phyloP scores from a whole-genome alignment of 208 protist species.

The Crithidia fasciculata region DNA sequence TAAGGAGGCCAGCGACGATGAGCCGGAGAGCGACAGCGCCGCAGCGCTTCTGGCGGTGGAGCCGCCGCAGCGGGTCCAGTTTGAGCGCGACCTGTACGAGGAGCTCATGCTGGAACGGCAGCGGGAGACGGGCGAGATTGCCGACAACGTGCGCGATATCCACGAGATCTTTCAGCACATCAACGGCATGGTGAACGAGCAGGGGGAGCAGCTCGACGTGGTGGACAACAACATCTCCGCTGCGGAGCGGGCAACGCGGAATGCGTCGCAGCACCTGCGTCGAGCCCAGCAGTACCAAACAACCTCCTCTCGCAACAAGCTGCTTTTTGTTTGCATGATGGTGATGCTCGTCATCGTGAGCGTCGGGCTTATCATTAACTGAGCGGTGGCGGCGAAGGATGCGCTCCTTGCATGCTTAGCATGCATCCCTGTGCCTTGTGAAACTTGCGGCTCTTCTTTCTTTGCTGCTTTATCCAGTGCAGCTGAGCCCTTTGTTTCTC shows the following conservation, averaged over 20 bases:
- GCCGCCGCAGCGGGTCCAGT: conserved; percentile 52
- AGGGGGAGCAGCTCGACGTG: conserved; percentile 75
- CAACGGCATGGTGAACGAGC: conserved; percentile 81
- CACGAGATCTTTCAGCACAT: conserved; percentile 90
- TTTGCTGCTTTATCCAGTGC: too few species aligned
- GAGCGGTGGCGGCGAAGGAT: neutral
- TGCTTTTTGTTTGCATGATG: conserved; percentile 66
- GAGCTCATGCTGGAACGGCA: conserved; percentile 86
- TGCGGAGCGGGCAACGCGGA: conserved; percentile 65
- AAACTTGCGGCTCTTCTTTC: too few species aligned
- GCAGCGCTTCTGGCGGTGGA: conserved; percentile 16
- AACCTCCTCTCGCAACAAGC: conserved; percentile 56
- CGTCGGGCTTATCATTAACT: conserved; percentile 34
- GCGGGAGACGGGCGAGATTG: conserved; percentile 83
- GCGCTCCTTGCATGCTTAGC: too few species aligned
- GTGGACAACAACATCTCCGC: conserved; percentile 70
- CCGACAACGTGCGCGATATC: conserved; percentile 85
- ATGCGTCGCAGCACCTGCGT: conserved; percentile 67
- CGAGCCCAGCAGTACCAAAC: conserved; percentile 70
- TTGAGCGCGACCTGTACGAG: conserved; percentile 81
- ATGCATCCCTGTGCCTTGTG: too few species aligned
- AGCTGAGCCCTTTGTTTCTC: too few species aligned
- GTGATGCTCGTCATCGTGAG: conserved; percentile 50
- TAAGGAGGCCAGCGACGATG: conserved; percentile 42
- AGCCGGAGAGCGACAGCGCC: conserved; percentile 29